Percentiles rank a stretch among this genome's conserved stretches.
Evolutionary conservation across 176 grass and related monocot genomes (phyloP).

Genomic region (Canna indica): DNA sequence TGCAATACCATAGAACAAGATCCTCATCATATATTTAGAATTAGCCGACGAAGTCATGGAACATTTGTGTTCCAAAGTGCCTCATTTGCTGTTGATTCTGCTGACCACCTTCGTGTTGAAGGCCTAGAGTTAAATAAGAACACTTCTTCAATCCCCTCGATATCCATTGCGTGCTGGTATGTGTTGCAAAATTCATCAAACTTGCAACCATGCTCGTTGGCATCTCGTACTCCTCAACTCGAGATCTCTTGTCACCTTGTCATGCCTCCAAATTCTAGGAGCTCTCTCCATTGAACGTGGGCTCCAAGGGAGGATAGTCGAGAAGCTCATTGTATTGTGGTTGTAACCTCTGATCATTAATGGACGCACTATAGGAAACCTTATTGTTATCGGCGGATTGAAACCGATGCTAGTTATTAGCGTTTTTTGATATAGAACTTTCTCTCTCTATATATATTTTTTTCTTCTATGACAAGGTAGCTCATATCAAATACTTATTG

Average conservation of each 20-base stretch:
- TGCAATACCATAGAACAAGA: no score
- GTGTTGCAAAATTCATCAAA: conserved; percentile 34
- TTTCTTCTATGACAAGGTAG: no score
- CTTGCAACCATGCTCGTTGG: conserved; percentile 18
- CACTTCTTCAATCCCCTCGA: conserved; percentile 31
- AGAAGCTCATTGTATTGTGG: neutral
- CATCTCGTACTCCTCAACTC: conserved; percentile 26
- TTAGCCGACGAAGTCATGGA: conserved; percentile 35
- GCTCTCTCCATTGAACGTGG: neutral
- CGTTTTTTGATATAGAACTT: no score
- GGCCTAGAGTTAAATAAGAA: conserved; percentile 39
- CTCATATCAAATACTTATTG: no score
- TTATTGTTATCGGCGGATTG: no score
- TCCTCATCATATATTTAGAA: no score
- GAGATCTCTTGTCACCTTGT: conserved; percentile 29
- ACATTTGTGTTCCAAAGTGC: conserved; percentile 31
- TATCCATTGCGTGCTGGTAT: conserved; percentile 28
- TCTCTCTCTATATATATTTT: no score
- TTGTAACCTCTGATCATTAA: neutral
- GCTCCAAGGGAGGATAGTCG: neutral
- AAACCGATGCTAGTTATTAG: no score
- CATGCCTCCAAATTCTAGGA: conserved; percentile 7
- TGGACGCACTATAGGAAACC: no score
- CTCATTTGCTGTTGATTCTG: conserved; percentile 32
- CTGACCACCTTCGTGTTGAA: conserved; percentile 31